phyloP scores from a whole-genome alignment of 495 filamentous ascomycete species.

The Darksidea phi region DNA sequence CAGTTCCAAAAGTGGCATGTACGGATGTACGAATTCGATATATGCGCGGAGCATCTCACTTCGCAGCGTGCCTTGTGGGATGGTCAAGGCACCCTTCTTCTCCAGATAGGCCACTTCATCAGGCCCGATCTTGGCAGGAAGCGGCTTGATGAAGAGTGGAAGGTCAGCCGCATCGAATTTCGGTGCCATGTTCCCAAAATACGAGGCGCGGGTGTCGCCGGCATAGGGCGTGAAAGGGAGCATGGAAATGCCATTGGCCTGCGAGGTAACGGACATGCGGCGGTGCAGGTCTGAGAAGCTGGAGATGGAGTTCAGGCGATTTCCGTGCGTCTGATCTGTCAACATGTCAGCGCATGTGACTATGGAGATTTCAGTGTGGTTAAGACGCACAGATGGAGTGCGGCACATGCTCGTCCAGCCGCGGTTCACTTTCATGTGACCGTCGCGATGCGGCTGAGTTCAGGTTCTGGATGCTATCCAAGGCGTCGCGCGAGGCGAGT shows the following conservation, averaged over 20 bases:
- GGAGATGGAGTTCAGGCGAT: slow-evolving; percentile 24
- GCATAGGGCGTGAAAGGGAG: slow-evolving; percentile 30
- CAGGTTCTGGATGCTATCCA: slow-evolving; percentile 34
- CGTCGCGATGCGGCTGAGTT: slow-evolving; percentile 29
- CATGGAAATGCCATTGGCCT: slow-evolving; percentile 22
- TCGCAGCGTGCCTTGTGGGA: slow-evolving; percentile 65
- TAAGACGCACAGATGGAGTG: slow-evolving; percentile 59
- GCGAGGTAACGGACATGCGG: slow-evolving; percentile 33
- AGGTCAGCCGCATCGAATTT: slow-evolving; percentile 44
- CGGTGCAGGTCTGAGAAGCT: slow-evolving; percentile 32
- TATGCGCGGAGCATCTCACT: slow-evolving; percentile 73
- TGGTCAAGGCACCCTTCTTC: slow-evolving; percentile 69
- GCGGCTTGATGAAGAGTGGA: slow-evolving; percentile 70
- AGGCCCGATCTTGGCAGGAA: slow-evolving; percentile 63
- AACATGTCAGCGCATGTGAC: slow-evolving; percentile 35
- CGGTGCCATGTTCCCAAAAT: slow-evolving; percentile 26
- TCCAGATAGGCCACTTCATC: slow-evolving; percentile 75
- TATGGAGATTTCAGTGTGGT: slow-evolving; percentile 6
- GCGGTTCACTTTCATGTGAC: slow-evolving; percentile 37
- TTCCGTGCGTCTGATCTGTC: slow-evolving; percentile 38
- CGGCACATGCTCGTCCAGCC: slow-evolving; percentile 53
- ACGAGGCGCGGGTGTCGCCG: slow-evolving; percentile 18
- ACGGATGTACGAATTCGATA: slow-evolving; percentile 81
- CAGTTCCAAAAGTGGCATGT: slow-evolving; percentile 82
- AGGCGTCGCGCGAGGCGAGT: slow-evolving; percentile 36